phyloP scores from a whole-genome alignment of 1,284 basidiomycete species.

The Moesziomyces sp. region DNA sequence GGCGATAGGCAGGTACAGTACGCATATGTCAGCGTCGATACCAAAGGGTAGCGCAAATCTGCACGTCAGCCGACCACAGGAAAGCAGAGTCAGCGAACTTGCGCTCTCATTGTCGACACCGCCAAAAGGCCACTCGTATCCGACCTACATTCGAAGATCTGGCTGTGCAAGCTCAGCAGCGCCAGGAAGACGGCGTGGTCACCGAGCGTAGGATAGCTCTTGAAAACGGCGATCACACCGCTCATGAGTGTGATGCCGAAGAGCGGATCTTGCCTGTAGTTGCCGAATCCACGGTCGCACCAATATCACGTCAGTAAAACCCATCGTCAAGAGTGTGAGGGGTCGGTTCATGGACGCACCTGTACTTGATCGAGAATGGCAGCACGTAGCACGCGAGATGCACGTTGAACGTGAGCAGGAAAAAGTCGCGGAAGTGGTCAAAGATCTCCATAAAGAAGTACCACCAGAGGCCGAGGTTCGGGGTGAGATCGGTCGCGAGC shows the following conservation, averaged over 20 bases:
- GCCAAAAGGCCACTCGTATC: background rate
- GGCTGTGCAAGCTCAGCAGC: constrained; percentile 83
- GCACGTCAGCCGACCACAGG: constrained; percentile 6
- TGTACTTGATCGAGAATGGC: constrained; percentile 87
- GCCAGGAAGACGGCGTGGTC: constrained; percentile 87
- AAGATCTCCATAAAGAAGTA: constrained; percentile 99
- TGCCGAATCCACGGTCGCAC: constrained; percentile 59
- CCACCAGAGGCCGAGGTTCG: constrained; percentile 96
- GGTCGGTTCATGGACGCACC: constrained; percentile 69
- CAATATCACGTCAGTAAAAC: constrained; percentile 1
- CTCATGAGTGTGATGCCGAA: constrained; percentile 81
- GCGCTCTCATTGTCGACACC: background rate
- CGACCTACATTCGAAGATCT: constrained; percentile 80
- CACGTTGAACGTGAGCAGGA: constrained; percentile 91
- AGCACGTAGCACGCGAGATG: constrained; percentile 86
- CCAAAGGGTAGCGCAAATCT: constrained; percentile 89
- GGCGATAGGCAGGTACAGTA: constrained; percentile 88
- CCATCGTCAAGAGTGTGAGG: background rate
- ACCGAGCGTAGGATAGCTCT: constrained; percentile 89
- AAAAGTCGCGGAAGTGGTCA: constrained; percentile 94
- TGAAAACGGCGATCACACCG: constrained; percentile 85
- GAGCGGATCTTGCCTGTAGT: constrained; percentile 78
- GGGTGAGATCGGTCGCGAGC: constrained; percentile 73
- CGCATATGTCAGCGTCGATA: constrained; percentile 83
- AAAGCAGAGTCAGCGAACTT: constrained; percentile 27